Base-by-base conservation (phyloP, 148 eudicot genomes). In the Cornus kousa region DNA sequence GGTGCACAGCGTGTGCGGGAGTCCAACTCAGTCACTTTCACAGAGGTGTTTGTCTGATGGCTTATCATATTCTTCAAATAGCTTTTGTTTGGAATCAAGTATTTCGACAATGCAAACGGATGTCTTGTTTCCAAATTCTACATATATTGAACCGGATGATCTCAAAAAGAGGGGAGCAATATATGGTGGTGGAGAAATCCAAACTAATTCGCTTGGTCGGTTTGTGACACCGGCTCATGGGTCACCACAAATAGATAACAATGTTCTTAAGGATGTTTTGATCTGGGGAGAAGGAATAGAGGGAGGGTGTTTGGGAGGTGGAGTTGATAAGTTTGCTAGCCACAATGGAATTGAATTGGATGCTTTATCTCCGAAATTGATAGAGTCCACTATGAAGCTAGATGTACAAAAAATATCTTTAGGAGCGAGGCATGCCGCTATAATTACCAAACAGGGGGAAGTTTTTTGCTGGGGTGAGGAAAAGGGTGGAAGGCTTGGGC, bases 381-480 rank as follows among this genome's bases (percentile, higher is more conserved):
- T 84, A 3, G 87, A 87, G 19, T 87, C 89, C 32, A 68, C 83
- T 43, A 50, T 75, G 22, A 74, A 67, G 74, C 75, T 87, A 28
- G 89, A 87, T 82, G 83, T 80, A 1, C 83, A 73, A 19, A 79
- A 75, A 11, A 31, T 87, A 76, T 76, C 89, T 5, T 57, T 84
- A 22, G 89, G 85, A 37, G 77, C 62, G 33, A 84, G 77, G 32
- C 89, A 87, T 84, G 85, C 85, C 24, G 79, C 87, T 74, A 28
- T 82, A 9, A 85, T 80, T 23, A 87, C 87, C 62, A 87, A 84
- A 80, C 89, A 84, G 74, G 89, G 89, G 35, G 89, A 87, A 77
- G 79, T 87, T 14, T 87, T 87, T 67, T 79, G 85, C 70, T 87
- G 89, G 89, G 89, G 89, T 17, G 87, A 87, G 1, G 89, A 81